Evolutionary conservation across 2,329 filamentous ascomycete genomes (phyloP), one percentile per base, ranked within the genome.

Genomic region (Hymenoscyphus albidus): DNA sequence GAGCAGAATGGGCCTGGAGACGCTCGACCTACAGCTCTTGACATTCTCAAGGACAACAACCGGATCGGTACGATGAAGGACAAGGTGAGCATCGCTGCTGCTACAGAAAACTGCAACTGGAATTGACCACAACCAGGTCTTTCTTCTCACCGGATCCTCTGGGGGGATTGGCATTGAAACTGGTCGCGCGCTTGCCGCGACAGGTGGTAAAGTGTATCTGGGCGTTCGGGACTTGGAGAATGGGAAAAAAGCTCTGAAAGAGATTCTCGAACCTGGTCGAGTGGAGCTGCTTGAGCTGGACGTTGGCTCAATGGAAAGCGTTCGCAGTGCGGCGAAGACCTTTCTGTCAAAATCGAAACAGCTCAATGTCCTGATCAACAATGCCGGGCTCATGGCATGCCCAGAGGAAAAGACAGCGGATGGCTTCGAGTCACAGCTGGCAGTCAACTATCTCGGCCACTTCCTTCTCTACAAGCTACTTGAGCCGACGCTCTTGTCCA

Each of bases 381-480:
- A 70, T 35, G 69, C 70, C 31, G 78, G 74, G 2, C 74, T 81
- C 66, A 80, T 80, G 79, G 77, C 73, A 5, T 66, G 73, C 2
- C 72, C 74, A 22, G 61, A 67, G 0, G 65, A 69, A 32, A 67
- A 73, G 31, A 77, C 76, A 0, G 67, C 67, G 0, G 80, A 82
- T 58, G 78, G 79, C 0, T 70, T 75, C 58, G 80, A 76, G 60
- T 57, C 59, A 9, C 70, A 73, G 39, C 73, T 71, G 59, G 68
- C 65, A 14, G 68, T 68, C 7, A 75, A 74, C 65, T 72, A 75
- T 63, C 69, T 75, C 27, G 65, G 69, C 0, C 73, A 74, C 62
- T 74, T 85, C 73, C 77, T 85, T 0, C 77, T 85, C 14, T 82
- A 83, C 69, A 73, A 82, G 35, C 77, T 84, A 1, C 75, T 86